phyloP scores from a whole-genome alignment of 306 rosid species.

The Corylus avellana region DNA sequence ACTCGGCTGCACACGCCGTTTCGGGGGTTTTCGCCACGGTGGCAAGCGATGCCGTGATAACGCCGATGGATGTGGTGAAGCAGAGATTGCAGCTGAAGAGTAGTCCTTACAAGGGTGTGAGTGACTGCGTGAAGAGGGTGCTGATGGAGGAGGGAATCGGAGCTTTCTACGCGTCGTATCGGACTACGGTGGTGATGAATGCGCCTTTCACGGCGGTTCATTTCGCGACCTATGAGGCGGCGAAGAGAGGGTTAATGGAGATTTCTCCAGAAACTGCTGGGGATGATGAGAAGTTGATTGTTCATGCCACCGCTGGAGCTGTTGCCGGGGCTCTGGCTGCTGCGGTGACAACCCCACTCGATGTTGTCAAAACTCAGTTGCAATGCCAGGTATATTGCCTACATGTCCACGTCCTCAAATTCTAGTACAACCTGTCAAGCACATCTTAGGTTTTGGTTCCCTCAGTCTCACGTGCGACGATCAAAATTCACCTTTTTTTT shows the following conservation, averaged over 20 bases:
- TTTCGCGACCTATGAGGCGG: slow-evolving; percentile 67
- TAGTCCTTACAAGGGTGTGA: slow-evolving; percentile 73
- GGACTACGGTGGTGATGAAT: slow-evolving; percentile 82
- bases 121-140: slow-evolving; percentile 69
- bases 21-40: slow-evolving; percentile 81
- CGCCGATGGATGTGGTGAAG: slow-evolving; percentile 96
- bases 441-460: no score
- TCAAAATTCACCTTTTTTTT: no score
- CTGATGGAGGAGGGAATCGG: slow-evolving; percentile 65
- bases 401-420: no score
- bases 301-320: slow-evolving; percentile 85
- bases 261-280: slow-evolving; percentile 56
- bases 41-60: slow-evolving; percentile 77
- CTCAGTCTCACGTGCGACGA: no score
- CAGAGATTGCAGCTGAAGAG: slow-evolving; percentile 77
- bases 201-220: slow-evolving; percentile 85
- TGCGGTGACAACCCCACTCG: slow-evolving; percentile 68
- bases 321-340: slow-evolving; percentile 80
- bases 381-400: slow-evolving; percentile 65
- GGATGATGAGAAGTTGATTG: slow-evolving; percentile 60
- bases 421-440: no score
- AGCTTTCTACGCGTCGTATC: slow-evolving; percentile 74
- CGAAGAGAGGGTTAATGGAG: slow-evolving; percentile 52
- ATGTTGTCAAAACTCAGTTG: slow-evolving; percentile 79
- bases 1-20: slow-evolving; percentile 58